These are phyloP conservation scores for Corchorus capsularis DNA, from an alignment of 345 rosid genomes.

Conservation along the genomic window DNA sequence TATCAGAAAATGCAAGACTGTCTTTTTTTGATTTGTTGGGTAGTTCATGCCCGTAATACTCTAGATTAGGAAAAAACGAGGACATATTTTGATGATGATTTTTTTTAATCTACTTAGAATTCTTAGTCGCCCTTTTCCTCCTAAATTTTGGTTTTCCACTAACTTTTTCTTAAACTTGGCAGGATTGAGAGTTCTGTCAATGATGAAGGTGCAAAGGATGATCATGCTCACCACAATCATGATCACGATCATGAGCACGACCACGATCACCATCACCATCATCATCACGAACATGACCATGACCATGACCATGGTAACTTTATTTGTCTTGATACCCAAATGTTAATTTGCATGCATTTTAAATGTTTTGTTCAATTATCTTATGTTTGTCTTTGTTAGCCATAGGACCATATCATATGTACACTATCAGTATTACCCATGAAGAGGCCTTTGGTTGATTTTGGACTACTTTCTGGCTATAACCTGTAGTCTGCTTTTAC, in stretches of 20 bases:
- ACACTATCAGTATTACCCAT: background rate
- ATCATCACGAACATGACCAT: constrained; percentile 56
- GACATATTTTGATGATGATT: background rate
- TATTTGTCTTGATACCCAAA: constrained; percentile 6
- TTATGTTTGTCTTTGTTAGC: background rate
- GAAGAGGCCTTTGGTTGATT: background rate
- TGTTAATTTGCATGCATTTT: background rate
- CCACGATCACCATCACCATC: constrained; percentile 42
- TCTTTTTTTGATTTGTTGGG: background rate
- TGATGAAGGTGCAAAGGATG: constrained; percentile 56
- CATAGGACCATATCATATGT: background rate
- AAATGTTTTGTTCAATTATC: background rate
- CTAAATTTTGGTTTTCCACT: constrained; percentile 17
- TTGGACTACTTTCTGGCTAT: background rate
- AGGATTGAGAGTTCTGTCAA: constrained; percentile 85
- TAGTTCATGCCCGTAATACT: background rate
- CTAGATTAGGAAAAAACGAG: background rate
- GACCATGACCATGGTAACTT: constrained; percentile 70
- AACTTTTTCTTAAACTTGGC: constrained; percentile 25
- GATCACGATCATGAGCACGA: constrained; percentile 51
- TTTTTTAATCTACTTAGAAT: background rate
- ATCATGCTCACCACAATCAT: constrained; percentile 46
- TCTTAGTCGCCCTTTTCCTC: constrained; percentile 4
- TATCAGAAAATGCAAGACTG: background rate
- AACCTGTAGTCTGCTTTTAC: background rate